Base-by-base conservation (phyloP, 2,329 filamentous ascomycete genomes). In the Aspergillus arachidicola region DNA sequence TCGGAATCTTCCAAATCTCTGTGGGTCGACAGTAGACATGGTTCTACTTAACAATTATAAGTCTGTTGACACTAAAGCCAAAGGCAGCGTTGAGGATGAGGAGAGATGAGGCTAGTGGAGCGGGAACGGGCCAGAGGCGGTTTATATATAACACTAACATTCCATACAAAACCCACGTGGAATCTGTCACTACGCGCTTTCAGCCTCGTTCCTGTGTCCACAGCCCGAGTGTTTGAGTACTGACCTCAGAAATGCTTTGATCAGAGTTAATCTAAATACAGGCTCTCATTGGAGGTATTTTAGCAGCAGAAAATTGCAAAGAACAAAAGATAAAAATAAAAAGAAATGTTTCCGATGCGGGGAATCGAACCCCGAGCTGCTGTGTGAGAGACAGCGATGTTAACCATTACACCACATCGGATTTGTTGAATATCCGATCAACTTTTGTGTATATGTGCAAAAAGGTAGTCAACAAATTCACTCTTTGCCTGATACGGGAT, bases 381-480 rank as follows among this genome's bases (percentile, higher is more conserved):
- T 55, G 51, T 55, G 51, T 55, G 51, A 55, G 51, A 55, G 51
- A 55, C 51, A 55, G 51, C 51, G 51, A 55, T 55, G 51, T 55
- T 55, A 28, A 23, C 51, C 51, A 55, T 55, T 55, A 55, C 51
- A 55, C 51, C 51, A 55, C 32, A 55, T 55, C 51, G 51, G 51
- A 55, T 26, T 38, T 21, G 16, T 38, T 28, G 21, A 11, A 38
- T 5, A 1, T 12, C 1, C 2, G 0, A 0, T 1, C 1, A 5
- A 12, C 0, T 6, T 53, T 53, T 53, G 9, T 4, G 0, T 4
- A 26, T 26, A 26, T 26, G 23, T 26, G 3, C 2, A 26, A 26
- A 4, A 3, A 26, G 1, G 4, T 26, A 26, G 2, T 26, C 2
- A 26, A 26, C 23, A 4, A 26, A 45, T 23, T 10, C 2, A 45